These are phyloP conservation scores for Sinapis alba DNA, from an alignment of 441 rosid genomes.

Conservation along the genomic window DNA sequence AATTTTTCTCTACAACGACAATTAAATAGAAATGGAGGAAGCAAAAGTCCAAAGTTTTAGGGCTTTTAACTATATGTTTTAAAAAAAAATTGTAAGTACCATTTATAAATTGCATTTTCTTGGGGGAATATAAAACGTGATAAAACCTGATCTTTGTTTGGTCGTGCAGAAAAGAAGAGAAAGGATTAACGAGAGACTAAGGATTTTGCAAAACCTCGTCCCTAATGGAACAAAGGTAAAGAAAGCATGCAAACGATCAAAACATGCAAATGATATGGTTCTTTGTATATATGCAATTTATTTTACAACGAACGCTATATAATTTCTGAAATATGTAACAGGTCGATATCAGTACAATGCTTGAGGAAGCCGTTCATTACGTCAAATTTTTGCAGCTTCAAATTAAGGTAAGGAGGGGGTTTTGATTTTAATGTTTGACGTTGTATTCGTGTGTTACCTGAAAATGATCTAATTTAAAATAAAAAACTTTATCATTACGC, in stretches of 20 bases:
- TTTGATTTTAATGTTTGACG: neutral
- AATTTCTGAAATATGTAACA: slow-evolving; percentile 27
- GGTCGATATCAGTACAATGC: slow-evolving; percentile 85
- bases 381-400: slow-evolving; percentile 78
- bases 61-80: neutral
- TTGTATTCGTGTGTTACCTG: neutral
- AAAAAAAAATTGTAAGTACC: too few relatives aligned
- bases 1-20: too few relatives aligned
- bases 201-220: slow-evolving; percentile 64
- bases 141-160: slow-evolving; percentile 5
- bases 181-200: slow-evolving; percentile 64
- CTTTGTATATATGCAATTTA: neutral
- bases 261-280: slow-evolving; percentile 4
- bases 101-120: too few relatives aligned
- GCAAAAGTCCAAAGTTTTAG: neutral
- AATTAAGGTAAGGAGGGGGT: slow-evolving; percentile 54
- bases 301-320: neutral
- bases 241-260: neutral
- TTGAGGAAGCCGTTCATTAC: slow-evolving; percentile 72
- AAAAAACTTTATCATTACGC: neutral
- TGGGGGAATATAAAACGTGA: neutral
- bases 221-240: slow-evolving; percentile 77
- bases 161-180: slow-evolving; percentile 74
- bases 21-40: too few relatives aligned
- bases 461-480: neutral